Base-by-base conservation (phyloP, 1,284 basidiomycete genomes). In the Leccinum huronense region DNA sequence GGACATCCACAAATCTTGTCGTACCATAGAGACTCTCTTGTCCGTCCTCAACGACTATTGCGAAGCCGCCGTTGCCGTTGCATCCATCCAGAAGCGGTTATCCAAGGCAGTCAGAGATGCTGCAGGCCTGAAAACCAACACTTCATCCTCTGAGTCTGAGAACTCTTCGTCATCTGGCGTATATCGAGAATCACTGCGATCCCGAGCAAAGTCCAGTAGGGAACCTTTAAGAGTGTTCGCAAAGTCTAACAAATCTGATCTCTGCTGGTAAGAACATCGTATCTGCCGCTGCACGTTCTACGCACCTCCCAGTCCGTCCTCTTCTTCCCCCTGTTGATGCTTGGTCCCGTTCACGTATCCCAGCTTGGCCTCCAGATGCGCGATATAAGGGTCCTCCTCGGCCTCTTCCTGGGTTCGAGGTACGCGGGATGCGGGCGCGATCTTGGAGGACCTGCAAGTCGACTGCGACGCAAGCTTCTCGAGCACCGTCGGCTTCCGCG, bases 1-100 rank as follows among this genome's bases (percentile, higher is more conserved):
- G 14, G 90, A 91, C 66, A 83, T 92, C 23, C 90, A 91, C 80
- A 91, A 88, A 74, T 86, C 88, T 3, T 91, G 90, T 80, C 89
- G 86, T 73, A 83, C 87, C 6, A 79, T 92, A 61, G 90, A 93
- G 71, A 79, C 79, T 10, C 81, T 91, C 40, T 82, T 27, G 23
- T 27, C 23, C 23, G 23, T 27, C 23, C 23, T 27, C 64, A 86
- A 85, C 69, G 88, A 91, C 73, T 92, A 92, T 71, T 88, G 85
- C 71, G 88, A 91, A 70, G 85, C 87, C 3, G 83, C 83, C 6
- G 79, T 89, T n/a, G 84, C 85, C 23, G 23, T 27, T 27, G 23
- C 85, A 3, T 69, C 80, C 3, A 75, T 90, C 31, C 87, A 92
- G 81, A 91, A 88, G 84, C 91, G 87, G 75, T 79, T 92, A 1